Base-by-base conservation (phyloP, 2,329 filamentous ascomycete species). In the Fusarium anthophilum region DNA sequence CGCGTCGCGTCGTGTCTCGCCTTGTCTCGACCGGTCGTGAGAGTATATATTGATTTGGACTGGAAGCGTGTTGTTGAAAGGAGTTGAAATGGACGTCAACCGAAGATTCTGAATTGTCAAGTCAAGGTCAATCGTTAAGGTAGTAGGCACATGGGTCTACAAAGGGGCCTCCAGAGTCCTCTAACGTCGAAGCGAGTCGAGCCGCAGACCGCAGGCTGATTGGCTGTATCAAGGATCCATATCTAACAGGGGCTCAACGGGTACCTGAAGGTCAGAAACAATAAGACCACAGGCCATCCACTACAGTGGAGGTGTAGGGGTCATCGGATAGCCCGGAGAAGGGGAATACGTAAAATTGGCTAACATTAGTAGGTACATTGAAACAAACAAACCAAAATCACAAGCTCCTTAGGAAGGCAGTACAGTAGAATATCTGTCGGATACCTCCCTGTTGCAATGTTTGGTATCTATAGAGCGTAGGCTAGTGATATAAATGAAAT, bases 101-200 rank as follows among this genome's bases (percentile, higher is more conserved):
- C 32, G 47, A 64, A 35, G 28, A 35, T 45, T 64, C 41, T 51
- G 59, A 47, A 51, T 18, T 58, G 43, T 44, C 17, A 24, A 48
- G 66, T 63, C 32, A 50, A 61, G 53, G 72, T 32, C 39, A 55
- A 50, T 73, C 44, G 41, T 35, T 18, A 35, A 35, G 32, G 32
- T 28, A 17, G 26, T 8, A 30, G 37, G 45, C 38, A 32, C 37
- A 64, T 61, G 48, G 41, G 51, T 70, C 37, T 48, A 55, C 69
- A 70, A 53, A 75, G 72, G 72, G 72, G 72, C 72, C 58, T 60
- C 71, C 65, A 43, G 44, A 32, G 50, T 47, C 72, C 66, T 51
- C 53, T 45, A 43, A 61, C 26, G 35, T 65, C 48, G 28, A 35
- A 59, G 28, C 32, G 53, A 59, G 55, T 51, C 58, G 48, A 38